Conservation (phyloP, 495 filamentous ascomycete species). For the Podospora appendiculata region DNA sequence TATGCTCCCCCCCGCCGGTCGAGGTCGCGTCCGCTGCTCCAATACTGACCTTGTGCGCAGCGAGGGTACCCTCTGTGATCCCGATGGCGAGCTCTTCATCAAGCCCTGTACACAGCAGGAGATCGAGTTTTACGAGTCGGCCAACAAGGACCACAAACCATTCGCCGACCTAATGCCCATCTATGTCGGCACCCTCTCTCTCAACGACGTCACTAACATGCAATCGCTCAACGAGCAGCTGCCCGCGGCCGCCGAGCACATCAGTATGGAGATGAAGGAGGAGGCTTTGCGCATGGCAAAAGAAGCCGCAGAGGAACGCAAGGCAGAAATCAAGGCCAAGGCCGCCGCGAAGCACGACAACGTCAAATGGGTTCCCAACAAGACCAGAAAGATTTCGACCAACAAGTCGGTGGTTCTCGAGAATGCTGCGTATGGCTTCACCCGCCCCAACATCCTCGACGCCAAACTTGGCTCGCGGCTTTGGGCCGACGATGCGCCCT, state of each 20-base stretch:
- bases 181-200: slow-evolving; percentile 69
- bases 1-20: slow-evolving; percentile 42
- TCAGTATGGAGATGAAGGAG: slow-evolving; percentile 33
- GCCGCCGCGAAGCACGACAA: slow-evolving; percentile 14
- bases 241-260: slow-evolving; percentile 32
- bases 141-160: slow-evolving; percentile 50
- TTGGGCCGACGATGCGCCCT: slow-evolving; percentile 76
- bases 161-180: slow-evolving; percentile 76
- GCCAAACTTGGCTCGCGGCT: slow-evolving; percentile 81
- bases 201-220: slow-evolving; percentile 38
- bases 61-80: slow-evolving; percentile 84
- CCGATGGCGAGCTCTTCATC: slow-evolving; percentile 78
- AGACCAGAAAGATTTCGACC: slow-evolving; percentile 55
- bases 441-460: slow-evolving; percentile 86
- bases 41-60: slow-evolving; percentile 33
- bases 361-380: slow-evolving; percentile 29
- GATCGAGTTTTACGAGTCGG: slow-evolving; percentile 86
- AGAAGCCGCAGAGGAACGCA: slow-evolving; percentile 17
- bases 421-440: slow-evolving; percentile 77
- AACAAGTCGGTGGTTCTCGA: slow-evolving; percentile 77
- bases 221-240: slow-evolving; percentile 45
- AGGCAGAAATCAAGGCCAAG: slow-evolving; percentile 14
- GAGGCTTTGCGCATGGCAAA: slow-evolving; percentile 25
- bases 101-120: slow-evolving; percentile 89
- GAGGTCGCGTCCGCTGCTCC: no score